These are phyloP conservation scores for Penicillium sp. DNA, from an alignment of 2,329 filamentous ascomycete species.

Conservation along the genomic window DNA sequence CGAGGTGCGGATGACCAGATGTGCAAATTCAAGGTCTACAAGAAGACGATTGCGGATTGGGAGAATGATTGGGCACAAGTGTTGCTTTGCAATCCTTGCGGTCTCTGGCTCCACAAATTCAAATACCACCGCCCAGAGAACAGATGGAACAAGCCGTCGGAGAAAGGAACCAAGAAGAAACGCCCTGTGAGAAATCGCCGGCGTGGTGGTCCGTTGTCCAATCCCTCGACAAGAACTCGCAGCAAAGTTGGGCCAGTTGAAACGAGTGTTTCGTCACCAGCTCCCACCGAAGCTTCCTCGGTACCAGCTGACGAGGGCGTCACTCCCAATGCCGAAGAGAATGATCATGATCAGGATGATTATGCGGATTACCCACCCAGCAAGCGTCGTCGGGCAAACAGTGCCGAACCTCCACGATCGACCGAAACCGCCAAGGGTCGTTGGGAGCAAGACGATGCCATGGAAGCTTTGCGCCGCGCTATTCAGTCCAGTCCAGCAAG, in stretches of 20 bases:
- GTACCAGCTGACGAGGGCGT: conserved; percentile 33
- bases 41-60: conserved; percentile 62
- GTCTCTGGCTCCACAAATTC: conserved; percentile 88
- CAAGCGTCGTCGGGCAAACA: conserved; percentile 44
- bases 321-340: conserved; percentile 33
- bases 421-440: conserved; percentile 29
- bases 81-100: conserved; percentile 89
- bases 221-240: conserved; percentile 30
- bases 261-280: conserved; percentile 37
- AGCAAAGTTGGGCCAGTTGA: conserved; percentile 26
- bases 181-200: conserved; percentile 34
- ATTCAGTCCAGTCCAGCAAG: conserved; percentile 58
- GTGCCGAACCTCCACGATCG: conserved; percentile 42
- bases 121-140: conserved; percentile 75
- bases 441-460: conserved; percentile 37
- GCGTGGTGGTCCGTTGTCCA: conserved; percentile 30
- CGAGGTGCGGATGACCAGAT: conserved; percentile 58
- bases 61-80: conserved; percentile 68
- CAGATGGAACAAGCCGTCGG: conserved; percentile 62
- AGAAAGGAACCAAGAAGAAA: conserved; percentile 38
- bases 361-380: conserved; percentile 30
- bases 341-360: conserved; percentile 33
- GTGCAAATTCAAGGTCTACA: conserved; percentile 64
- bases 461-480: conserved; percentile 48
- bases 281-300: conserved; percentile 35